Percentiles rank a stretch among this genome's conserved stretches.
phyloP scores from a whole-genome alignment of 2,329 filamentous ascomycete genomes.

The Phaeosphaeriaceae sp. region DNA sequence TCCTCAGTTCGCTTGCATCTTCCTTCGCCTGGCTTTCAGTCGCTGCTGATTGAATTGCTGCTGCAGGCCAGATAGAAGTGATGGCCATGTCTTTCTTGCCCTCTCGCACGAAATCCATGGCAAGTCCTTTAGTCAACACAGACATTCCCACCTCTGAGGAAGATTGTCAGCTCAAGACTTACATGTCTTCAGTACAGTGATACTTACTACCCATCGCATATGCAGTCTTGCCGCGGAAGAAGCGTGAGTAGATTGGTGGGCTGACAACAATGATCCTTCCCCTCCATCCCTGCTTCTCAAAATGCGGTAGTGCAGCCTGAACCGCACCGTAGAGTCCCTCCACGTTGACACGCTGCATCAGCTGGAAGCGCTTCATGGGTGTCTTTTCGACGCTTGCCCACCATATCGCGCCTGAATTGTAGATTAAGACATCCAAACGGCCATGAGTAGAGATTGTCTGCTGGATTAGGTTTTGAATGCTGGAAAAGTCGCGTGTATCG shows the following conservation, averaged over 20 bases:
- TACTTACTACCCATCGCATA: conserved; percentile 73
- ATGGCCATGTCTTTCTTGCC: conserved; percentile 73
- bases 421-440: conserved; percentile 76
- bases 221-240: conserved; percentile 84
- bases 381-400: conserved; percentile 79
- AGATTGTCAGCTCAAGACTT: neutral
- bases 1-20: conserved; percentile 65
- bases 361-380: conserved; percentile 75
- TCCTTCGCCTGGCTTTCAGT: conserved; percentile 62
- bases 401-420: conserved; percentile 87
- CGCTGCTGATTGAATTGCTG: conserved; percentile 78
- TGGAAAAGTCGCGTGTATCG: conserved; percentile 71
- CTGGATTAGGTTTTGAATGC: conserved; percentile 66
- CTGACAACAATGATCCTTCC: conserved; percentile 79
- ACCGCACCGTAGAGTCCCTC: conserved; percentile 76
- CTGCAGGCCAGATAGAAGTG: conserved; percentile 82
- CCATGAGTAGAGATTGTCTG: conserved; percentile 64
- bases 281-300: conserved; percentile 60
- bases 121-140: conserved; percentile 79
- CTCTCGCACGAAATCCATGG: conserved; percentile 79
- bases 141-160: conserved; percentile 63
- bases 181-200: neutral
- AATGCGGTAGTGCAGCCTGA: conserved; percentile 72
- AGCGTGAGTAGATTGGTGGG: conserved; percentile 84
- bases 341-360: conserved; percentile 59